Evolutionary conservation across 306 rosid genomes (phyloP).

Genomic region (Mimosa bimucronata): DNA sequence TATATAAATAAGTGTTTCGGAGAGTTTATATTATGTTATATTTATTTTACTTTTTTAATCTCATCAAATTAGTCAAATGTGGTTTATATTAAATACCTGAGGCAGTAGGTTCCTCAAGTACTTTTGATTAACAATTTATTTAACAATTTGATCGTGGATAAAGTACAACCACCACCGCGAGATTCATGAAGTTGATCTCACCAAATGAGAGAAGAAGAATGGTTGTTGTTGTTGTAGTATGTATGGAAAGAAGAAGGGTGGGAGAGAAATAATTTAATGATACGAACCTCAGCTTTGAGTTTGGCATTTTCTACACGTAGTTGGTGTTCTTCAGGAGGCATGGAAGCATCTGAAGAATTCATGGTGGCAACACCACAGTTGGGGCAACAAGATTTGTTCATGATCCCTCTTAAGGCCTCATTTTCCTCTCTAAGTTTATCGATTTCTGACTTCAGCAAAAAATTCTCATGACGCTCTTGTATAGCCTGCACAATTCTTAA

Average conservation of each 20-base stretch:
- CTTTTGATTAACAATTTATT: too few species aligned
- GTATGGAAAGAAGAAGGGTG: not conserved
- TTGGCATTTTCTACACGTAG: slow-evolving; percentile 68
- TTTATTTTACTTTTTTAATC: too few species aligned
- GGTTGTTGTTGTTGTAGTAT: too few species aligned
- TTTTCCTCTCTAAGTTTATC: slow-evolving; percentile 70
- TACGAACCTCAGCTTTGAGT: slow-evolving; percentile 70
- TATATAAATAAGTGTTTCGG: too few species aligned
- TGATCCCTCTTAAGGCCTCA: slow-evolving; percentile 56
- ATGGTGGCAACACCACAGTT: slow-evolving; percentile 65
- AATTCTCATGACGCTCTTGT: slow-evolving; percentile 78
- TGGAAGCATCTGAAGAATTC: slow-evolving; percentile 34
- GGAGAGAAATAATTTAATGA: not conserved
- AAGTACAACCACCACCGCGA: too few species aligned
- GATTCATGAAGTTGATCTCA: too few species aligned
- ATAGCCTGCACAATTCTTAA: slow-evolving; percentile 48
- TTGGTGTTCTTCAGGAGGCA: slow-evolving; percentile 58
- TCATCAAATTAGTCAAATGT: too few species aligned
- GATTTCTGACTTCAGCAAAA: slow-evolving; percentile 61
- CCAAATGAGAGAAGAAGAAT: too few species aligned
- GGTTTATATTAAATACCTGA: too few species aligned
- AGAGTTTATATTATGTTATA: too few species aligned
- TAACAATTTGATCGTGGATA: too few species aligned
- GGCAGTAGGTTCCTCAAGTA: too few species aligned
- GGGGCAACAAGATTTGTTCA: slow-evolving; percentile 60